These are phyloP conservation scores for Suillus occidentalis DNA, from an alignment of 768 basidiomycete genomes.

Conservation along the genomic window DNA sequence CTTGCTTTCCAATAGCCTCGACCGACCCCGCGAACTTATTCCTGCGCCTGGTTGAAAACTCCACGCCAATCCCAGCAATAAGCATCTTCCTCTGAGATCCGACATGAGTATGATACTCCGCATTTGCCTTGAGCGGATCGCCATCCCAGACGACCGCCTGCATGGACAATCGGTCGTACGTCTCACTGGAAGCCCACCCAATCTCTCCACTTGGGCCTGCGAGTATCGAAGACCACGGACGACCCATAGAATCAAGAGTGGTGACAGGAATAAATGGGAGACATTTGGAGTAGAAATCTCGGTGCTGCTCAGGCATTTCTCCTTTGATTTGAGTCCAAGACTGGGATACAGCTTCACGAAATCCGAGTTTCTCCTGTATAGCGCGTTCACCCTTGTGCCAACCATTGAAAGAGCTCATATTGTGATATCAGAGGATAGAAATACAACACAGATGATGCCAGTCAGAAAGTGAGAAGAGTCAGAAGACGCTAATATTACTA, in stretches of 20 bases:
- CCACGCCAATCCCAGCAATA: conserved; percentile 62
- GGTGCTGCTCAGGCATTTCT: conserved; percentile 52
- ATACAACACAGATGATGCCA: background rate
- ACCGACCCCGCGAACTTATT: conserved; percentile 64
- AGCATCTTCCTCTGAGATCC: conserved; percentile 29
- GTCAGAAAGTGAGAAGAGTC: background rate
- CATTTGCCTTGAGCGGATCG: conserved; percentile 45
- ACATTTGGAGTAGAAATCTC: conserved; percentile 45
- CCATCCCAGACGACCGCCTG: conserved; percentile 50
- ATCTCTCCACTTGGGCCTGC: conserved; percentile 43
- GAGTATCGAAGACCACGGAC: conserved; percentile 63
- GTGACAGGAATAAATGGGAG: conserved; percentile 58
- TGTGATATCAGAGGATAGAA: background rate
- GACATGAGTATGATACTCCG: background rate
- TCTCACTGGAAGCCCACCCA: conserved; percentile 44
- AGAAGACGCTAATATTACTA: background rate
- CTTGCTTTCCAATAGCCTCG: conserved; percentile 31
- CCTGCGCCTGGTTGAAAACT: conserved; percentile 56
- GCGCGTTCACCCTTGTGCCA: conserved; percentile 51
- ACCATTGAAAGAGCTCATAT: conserved; percentile 30
- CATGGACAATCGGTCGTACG: conserved; percentile 36
- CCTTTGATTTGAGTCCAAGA: conserved; percentile 42
- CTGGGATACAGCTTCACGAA: conserved; percentile 35
- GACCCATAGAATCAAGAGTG: conserved; percentile 47
- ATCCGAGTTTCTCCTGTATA: conserved; percentile 49